Evolutionary conservation across 805 yeast species (phyloP).

Genomic region (Metschnikowia baotianmanensis): DNA sequence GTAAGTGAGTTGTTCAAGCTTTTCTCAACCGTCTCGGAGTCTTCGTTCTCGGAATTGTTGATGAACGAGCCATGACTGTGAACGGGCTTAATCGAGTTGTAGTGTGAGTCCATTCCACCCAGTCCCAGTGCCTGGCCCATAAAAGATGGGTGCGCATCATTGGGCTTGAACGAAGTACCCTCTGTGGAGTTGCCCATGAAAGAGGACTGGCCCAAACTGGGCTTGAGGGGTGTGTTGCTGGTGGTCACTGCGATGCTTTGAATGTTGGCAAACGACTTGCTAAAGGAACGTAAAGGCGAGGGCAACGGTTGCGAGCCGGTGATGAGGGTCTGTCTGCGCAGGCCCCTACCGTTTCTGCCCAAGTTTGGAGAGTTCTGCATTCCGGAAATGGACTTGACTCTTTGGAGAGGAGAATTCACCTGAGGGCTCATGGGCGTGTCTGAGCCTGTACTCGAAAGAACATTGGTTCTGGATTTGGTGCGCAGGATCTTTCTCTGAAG

Average conservation of each 20-base stretch:
- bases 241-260: slow-evolving; percentile 37
- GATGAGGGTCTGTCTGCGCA: slow-evolving; percentile 72
- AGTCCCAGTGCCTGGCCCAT: neutral
- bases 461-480: slow-evolving; percentile 9
- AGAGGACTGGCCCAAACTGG: slow-evolving; percentile 20
- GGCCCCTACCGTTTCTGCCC: slow-evolving; percentile 47
- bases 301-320: slow-evolving; percentile 94
- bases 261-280: slow-evolving; percentile 38
- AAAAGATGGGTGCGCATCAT: slow-evolving; percentile 1
- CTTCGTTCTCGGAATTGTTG: slow-evolving; percentile 18
- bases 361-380: slow-evolving; percentile 33
- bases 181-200: slow-evolving; percentile 15
- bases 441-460: slow-evolving; percentile 4
- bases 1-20: slow-evolving; percentile 38
- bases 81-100: slow-evolving; percentile 7
- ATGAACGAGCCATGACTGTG: slow-evolving; percentile 13
- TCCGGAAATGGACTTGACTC: slow-evolving; percentile 17
- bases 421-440: slow-evolving; percentile 9
- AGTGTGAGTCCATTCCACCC: neutral
- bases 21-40: slow-evolving; percentile 21
- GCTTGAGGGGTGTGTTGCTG: slow-evolving; percentile 38
- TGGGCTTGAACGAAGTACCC: slow-evolving; percentile 1
- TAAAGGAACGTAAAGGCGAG: slow-evolving; percentile 70
- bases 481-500: slow-evolving; percentile 25
- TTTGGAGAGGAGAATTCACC: slow-evolving; percentile 14